Base-by-base conservation (phyloP, 345 rosid genomes). In the Psidium friedrichsthalianum region DNA sequence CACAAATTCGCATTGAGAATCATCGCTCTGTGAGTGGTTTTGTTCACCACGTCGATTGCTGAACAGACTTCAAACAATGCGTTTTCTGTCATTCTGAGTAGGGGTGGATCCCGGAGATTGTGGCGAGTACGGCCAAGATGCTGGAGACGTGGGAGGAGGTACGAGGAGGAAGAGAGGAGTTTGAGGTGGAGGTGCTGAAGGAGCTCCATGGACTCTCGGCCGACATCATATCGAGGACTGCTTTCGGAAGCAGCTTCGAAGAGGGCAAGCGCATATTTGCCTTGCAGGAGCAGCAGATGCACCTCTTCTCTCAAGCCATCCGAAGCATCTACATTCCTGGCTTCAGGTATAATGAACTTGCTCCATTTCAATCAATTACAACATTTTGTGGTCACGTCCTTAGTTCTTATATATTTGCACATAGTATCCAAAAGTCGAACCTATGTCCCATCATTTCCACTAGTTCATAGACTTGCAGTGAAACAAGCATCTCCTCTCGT, bases 221-320 rank as follows among this genome's bases (percentile, higher is more conserved):
- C 51, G 96, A 95, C 64, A 85, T 94, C 20, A 93, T 97, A 76
- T 95, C 99, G 56, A 92, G 94, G 88, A 94, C 97, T 36, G 96
- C 96, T 84, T 95, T 95, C 84, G 98, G 98, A n/a, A 95, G 97
- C 90, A 93, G 89, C 78, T 94, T 88, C 54, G 93, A 94, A 83
- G 95, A 94, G 90, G 98, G 99, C 49, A 93, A 93, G 59, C 91
- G 84, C 5, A 92, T 95, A 56, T 96, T 96, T 54, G 57, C 88
- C 61, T 78, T 96, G 51, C 99, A 95, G 83, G 98, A 96, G 88
- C 90, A 91, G 59, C 95, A 94, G 91, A 91, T 86, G 90, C 89
- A 87, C 85, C 94, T 95, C 25, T 89, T 91, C 84, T 88, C 93
- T 54, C 81, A 85, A 8, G 95, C 97, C 86, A 20, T 93, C 3